Base-by-base conservation (phyloP, 805 yeast genomes). In the Candida maesae region DNA sequence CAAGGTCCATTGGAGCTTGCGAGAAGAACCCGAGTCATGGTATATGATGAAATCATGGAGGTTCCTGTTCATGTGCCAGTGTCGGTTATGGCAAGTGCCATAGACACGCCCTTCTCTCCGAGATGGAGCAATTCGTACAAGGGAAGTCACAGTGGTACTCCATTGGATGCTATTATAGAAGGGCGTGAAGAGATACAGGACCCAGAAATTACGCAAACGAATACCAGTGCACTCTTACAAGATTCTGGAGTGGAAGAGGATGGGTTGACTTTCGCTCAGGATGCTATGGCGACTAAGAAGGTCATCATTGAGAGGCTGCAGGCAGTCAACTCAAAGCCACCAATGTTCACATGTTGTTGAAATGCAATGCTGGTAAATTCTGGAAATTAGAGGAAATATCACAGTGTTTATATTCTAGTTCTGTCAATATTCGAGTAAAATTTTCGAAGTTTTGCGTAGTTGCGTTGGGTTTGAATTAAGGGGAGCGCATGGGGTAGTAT, bases 1-100 rank as follows among this genome's bases (percentile, higher is more conserved):
- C 81, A 79, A 28, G 86, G 88, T 0, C 89, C 89, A 0, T 60
- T 82, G 40, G 88, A 82, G 46, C 61, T 83, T 11, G 81, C 79
- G 1, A 64, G 84, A 44, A 59, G 82, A 36, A 74, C 78, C 10
- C 66, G 81, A 35, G 65, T 79, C 23, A 53, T 77, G 40, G 75
- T 82, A 0, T 68, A 75, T 65, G 88, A 83, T 55, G 81, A 80
- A 32, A 67, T 68, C 15, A 73, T 79, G 76, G 74, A 71, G 38
- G 73, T 79, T 2, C 85, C 88, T 0, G 58, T 52, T n/a, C 56
- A 49, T 10, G 59, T 65, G 18, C 70, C 73, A 13, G 52, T 60
- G 14, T 57, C 67, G 4, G 46, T 63, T 13, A 56, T 75, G 52
- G 38, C 56, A 9, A 63, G 54, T 39, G 79, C 80, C 1, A 71